These are phyloP conservation scores for Mallotus nudiflorus DNA, from an alignment of 345 rosid species.

Conservation along the genomic window DNA sequence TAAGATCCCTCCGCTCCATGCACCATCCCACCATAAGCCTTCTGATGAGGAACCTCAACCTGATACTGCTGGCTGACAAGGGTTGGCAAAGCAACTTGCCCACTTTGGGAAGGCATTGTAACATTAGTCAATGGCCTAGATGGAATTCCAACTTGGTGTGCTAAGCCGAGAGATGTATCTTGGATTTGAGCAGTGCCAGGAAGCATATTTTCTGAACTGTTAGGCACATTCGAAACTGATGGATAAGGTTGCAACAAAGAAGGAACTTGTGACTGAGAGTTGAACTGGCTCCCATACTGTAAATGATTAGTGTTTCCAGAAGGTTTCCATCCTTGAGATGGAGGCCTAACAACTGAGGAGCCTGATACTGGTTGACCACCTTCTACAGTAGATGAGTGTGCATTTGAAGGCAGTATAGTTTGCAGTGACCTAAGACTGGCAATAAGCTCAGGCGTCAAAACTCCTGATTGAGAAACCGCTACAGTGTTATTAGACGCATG, in stretches of 20 bases:
- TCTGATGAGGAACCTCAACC: slow-evolving; percentile 46
- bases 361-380: slow-evolving; percentile 45
- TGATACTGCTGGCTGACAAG: slow-evolving; percentile 61
- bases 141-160: slow-evolving; percentile 47
- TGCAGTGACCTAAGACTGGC: slow-evolving; percentile 73
- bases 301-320: slow-evolving; percentile 43
- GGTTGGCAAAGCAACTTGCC: slow-evolving; percentile 52
- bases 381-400: slow-evolving; percentile 46
- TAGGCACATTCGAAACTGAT: slow-evolving; percentile 36
- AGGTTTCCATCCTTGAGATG: slow-evolving; percentile 52
- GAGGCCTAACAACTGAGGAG: slow-evolving; percentile 40
- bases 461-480: slow-evolving; percentile 54
- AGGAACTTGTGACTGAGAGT: slow-evolving; percentile 39
- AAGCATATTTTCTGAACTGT: slow-evolving; percentile 44
- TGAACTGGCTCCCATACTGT: slow-evolving; percentile 52
- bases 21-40: slow-evolving; percentile 43
- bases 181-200: slow-evolving; percentile 46
- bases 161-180: slow-evolving; percentile 45
- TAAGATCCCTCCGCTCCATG: slow-evolving; percentile 47
- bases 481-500: slow-evolving; percentile 32
- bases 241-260: slow-evolving; percentile 49
- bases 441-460: slow-evolving; percentile 79
- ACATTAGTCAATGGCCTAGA: slow-evolving; percentile 40
- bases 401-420: slow-evolving; percentile 61
- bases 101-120: slow-evolving; percentile 49